Evolutionary conservation across 1,284 basidiomycete species (phyloP).

Genomic region (Pseudomicrostroma phylloplanum): DNA sequence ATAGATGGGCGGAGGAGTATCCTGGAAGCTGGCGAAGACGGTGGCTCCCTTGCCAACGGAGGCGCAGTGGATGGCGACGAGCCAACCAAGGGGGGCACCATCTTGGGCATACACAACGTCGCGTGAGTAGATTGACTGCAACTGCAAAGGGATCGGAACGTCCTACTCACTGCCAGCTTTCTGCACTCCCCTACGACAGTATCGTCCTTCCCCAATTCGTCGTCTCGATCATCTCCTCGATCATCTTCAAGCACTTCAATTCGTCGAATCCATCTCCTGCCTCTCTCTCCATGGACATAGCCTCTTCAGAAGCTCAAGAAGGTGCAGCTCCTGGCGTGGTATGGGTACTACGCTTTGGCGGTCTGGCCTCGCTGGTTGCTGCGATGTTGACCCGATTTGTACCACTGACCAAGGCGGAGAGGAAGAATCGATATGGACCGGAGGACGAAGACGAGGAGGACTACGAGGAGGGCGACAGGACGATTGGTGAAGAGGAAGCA

Average conservation of each 20-base stretch:
- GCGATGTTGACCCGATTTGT: conserved; percentile 30
- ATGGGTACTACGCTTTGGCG: conserved; percentile 89
- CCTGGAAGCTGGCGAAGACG: background rate
- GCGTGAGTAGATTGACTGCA: conserved; percentile 62
- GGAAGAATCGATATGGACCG: background rate
- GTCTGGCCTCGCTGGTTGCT: conserved; percentile 55
- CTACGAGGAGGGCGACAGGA: no score
- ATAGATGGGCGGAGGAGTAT: background rate
- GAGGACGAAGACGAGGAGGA: no score
- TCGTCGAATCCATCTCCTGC: conserved; percentile 31
- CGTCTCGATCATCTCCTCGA: conserved; percentile 76
- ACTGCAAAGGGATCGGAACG: background rate
- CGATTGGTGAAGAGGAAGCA: no score
- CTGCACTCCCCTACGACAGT: background rate
- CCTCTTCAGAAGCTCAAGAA: no score
- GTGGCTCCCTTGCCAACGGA: background rate
- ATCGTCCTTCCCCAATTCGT: conserved; percentile 31
- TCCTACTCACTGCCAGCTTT: background rate
- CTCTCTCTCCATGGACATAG: no score
- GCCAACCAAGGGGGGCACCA: conserved; percentile 68
- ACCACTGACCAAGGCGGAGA: conserved; percentile 33
- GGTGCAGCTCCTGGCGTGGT: conserved; percentile 56
- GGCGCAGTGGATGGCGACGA: background rate
- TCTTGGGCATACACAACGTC: conserved; percentile 89
- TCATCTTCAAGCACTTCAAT: conserved; percentile 67